Evolutionary conservation across 768 basidiomycete species (phyloP), one percentile per base, ranked within the genome.

Genomic region (Terana coerulea): DNA sequence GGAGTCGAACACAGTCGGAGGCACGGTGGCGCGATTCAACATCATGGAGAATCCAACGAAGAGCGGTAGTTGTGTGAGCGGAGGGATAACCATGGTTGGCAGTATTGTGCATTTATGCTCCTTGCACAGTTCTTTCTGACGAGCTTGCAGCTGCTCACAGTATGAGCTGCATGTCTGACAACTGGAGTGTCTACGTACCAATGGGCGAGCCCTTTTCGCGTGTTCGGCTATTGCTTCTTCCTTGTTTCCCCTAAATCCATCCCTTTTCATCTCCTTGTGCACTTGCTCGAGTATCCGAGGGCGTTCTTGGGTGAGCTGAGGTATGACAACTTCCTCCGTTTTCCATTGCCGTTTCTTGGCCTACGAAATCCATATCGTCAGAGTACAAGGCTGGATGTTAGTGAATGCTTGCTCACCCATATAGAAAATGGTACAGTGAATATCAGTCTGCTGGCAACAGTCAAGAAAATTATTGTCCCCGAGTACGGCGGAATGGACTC

Each of bases 391-490:
- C n/a, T n/a, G n/a, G n/a, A 28, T 54, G 34, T 55, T 55, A 49
- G 57, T 52, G 22, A 42, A 34, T 6, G 45, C 12, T 5, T 19
- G 64, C 79, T 53, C 57, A 90, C 90, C 90, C 89, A 91, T 74
- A 90, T 64, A 59, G 86, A 80, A 51, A 86, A 71, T 28, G 90
- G 90, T 11, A 88, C 73, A 5, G 88, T 78, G 49, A 77, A 56
- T 1, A 72, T 72, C 25, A 84, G 69, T 60, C 90, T 81, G 34
- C 79, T 74, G 12, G 76, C 62, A 33, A 88, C 62, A 2, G 89
- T 84, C 49, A 81, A 73, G 3, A 90, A 61, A 46, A 91, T 83
- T 52, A 92, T 89, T 2, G 88, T 83, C 1, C 81, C 77, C 5
- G 90, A 79, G 67, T 91, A 91, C 0, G 81, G 68, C 0, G 90